A percentile compares a stretch with the other conserved stretches of the same genome.
Conservation (phyloP, 2,329 filamentous ascomycete species). For the Paraphaeosphaeria minitans region DNA sequence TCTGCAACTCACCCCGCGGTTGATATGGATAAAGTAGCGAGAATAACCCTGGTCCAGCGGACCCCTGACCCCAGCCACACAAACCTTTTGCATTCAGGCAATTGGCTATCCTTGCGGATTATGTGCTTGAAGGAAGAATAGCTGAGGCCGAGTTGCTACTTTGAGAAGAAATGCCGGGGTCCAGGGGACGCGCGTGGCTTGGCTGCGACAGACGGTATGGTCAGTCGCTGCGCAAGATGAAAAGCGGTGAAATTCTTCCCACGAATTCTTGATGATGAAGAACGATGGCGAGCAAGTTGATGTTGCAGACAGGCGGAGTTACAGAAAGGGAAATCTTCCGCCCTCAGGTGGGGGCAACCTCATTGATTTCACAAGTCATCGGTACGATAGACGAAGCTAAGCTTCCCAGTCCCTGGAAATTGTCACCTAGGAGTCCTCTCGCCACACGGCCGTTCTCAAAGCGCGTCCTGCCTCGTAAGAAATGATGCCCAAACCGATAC, state of each 20-base stretch:
- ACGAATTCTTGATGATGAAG: not conserved
- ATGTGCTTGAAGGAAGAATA: not conserved
- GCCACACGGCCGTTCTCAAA: constrained; percentile 4
- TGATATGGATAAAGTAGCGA: constrained; percentile 40
- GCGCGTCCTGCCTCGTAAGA: constrained; percentile 13
- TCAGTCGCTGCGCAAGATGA: not conserved
- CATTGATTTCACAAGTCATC: not conserved
- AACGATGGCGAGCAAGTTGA: not conserved
- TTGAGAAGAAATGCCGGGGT: constrained; percentile 15
- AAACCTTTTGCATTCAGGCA: constrained; percentile 12
- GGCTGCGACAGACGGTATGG: not conserved
- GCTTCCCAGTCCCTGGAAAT: not conserved
- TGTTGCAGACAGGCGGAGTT: not conserved
- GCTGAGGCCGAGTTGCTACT: constrained; percentile 15
- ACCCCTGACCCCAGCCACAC: constrained; percentile 8
- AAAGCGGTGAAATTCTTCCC: not conserved
- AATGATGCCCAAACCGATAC: constrained; percentile 14
- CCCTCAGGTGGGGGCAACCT: not conserved
- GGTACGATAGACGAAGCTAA: not conserved
- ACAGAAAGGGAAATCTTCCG: not conserved
- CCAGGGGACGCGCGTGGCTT: constrained; percentile 10
- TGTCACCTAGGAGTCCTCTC: not conserved
- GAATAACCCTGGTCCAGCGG: not conserved
- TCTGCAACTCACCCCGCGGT: constrained; percentile 29
- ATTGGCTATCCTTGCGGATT: not conserved